Evolutionary conservation across 139 green algal species (phyloP).

Genomic region (Diplosphaera chodatii): DNA sequence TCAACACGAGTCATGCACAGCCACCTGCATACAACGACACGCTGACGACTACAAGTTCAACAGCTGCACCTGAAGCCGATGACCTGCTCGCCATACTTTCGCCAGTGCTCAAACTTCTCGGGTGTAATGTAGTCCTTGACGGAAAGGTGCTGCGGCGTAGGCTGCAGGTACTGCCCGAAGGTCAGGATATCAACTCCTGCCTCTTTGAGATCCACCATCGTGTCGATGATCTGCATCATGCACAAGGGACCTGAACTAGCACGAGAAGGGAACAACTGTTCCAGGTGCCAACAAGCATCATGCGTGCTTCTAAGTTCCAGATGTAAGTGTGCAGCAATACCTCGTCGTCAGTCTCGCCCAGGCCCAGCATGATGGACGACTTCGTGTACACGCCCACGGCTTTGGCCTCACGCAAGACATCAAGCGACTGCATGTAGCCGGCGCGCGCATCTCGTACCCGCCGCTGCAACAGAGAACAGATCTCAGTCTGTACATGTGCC

Average conservation of each 20-base stretch:
- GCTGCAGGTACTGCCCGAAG: conserved; percentile 97
- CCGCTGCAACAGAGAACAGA: conserved; percentile 29
- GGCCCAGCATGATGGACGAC: conserved; percentile 92
- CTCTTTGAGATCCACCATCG: conserved; percentile 9
- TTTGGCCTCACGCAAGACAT: conserved; percentile 86
- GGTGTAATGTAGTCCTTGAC: conserved; percentile 88
- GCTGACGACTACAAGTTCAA: background rate
- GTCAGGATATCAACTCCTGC: conserved; percentile 88
- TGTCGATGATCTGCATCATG: conserved; percentile 5
- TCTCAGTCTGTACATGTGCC: background rate
- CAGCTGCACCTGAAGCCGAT: conserved; percentile 73
- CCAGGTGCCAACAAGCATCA: too few species aligned
- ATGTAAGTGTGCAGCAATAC: conserved; percentile 17
- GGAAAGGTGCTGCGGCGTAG: conserved; percentile 81
- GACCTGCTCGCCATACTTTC: conserved; percentile 71
- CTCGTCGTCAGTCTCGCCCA: conserved; percentile 86
- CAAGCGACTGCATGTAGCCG: conserved; percentile 76
- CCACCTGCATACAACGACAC: too few species aligned
- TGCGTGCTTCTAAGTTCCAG: background rate
- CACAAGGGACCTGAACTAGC: too few species aligned
- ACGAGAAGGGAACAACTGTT: too few species aligned
- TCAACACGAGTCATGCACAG: too few species aligned
- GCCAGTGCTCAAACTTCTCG: conserved; percentile 92
- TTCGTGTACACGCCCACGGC: conserved; percentile 79
- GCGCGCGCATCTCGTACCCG: conserved; percentile 82